A percentile compares a stretch with the other conserved stretches of the same genome.
These are phyloP conservation scores for Monilinia polystroma DNA, from an alignment of 2,329 filamentous ascomycete species.

Conservation along the genomic window DNA sequence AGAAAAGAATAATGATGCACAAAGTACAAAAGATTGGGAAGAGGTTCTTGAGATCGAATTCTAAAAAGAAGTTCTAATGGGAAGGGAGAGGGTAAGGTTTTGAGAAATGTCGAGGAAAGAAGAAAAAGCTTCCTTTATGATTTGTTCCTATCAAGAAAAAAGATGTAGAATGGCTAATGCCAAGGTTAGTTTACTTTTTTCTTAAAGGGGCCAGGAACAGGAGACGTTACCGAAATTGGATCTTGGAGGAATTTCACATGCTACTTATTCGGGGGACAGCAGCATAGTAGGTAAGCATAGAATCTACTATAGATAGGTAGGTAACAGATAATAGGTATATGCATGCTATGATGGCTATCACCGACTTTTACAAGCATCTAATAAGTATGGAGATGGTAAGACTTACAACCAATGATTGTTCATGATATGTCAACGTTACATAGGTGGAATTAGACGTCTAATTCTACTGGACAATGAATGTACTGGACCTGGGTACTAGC, in stretches of 20 bases:
- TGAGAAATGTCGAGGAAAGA: background rate
- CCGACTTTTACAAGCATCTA: slow-evolving; percentile 15
- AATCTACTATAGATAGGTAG: no score
- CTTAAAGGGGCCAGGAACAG: slow-evolving; percentile 15
- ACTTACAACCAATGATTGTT: slow-evolving; percentile 5
- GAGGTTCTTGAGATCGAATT: background rate
- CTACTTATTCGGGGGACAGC: background rate
- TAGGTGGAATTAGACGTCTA: background rate
- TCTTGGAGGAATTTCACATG: slow-evolving; percentile 7
- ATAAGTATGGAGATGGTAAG: background rate
- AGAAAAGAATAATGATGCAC: slow-evolving; percentile 11
- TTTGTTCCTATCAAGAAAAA: slow-evolving; percentile 3
- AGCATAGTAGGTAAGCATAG: no score
- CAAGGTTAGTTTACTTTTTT: slow-evolving; percentile 15
- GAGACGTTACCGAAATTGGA: slow-evolving; percentile 23
- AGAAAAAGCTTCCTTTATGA: slow-evolving; percentile 20
- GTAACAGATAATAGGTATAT: no score
- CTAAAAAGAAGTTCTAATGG: background rate
- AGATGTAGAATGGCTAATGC: slow-evolving; percentile 4
- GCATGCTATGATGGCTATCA: background rate
- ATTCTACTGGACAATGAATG: background rate
- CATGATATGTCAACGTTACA: background rate
- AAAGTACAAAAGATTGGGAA: background rate
- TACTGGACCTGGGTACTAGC: background rate
- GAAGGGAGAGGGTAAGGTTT: background rate